Base-by-base conservation (phyloP, 2,329 filamentous ascomycete genomes). In the Xylaria multiplex region DNA sequence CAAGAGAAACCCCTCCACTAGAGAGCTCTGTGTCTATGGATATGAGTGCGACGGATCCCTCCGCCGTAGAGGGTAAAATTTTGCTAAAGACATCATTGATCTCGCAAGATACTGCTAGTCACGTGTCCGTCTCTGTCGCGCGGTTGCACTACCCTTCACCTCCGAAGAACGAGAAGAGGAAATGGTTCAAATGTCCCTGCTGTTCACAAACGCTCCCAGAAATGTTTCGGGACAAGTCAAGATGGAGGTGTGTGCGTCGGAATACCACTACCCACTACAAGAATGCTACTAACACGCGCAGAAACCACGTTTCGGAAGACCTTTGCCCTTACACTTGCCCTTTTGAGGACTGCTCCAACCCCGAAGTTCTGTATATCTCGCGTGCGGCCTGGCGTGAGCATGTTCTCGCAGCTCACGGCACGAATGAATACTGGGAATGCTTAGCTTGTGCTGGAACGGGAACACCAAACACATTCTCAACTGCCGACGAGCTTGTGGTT, bases 361-460 rank as follows among this genome's bases (percentile, higher is more conserved):
- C 45, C 8, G 45, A 48, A 48, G 45, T 48, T 48, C 45, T 48
- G 45, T 48, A 48, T 24, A 48, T 24, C 45, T 48, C 45, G 14
- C 45, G 45, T 24, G 19, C 45, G 19, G 19, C 45, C 45, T 48
- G 45, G 45, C 45, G 19, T 24, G 45, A 48, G n/a, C 45, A 48
- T 48, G 45, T 48, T 22, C 45, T 48, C 14, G 45, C n/a, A 19
- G 45, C 45, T 24, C 45, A 48, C 45, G 45, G 45, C 45, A 19
- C 45, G 19, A 14, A 19, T 48, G n/a, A 24, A 6, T 48, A 48
- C 45, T 48, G 45, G 45, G 45, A 48, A 24, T 48, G 45, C 19
- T 22, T 48, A 48, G n/a, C 19, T 48, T 48, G 45, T 48, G 45
- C 45, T 48, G 45, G 45, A 48, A 48, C 19, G 6, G 45, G 19